These are phyloP conservation scores for Wickerhamomyces bisporus DNA, from an alignment of 805 yeast species.

Conservation along the genomic window DNA sequence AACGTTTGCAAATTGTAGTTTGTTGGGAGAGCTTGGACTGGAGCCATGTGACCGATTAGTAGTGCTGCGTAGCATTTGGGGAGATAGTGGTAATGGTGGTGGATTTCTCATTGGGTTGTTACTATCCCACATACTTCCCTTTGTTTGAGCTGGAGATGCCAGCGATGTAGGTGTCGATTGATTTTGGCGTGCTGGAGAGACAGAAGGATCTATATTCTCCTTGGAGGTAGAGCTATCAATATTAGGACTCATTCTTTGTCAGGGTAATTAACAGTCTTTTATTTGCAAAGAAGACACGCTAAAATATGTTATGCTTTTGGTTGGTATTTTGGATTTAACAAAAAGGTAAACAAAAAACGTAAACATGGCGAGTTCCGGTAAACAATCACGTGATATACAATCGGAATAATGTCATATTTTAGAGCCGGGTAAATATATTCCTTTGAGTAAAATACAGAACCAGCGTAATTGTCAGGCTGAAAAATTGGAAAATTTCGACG, in stretches of 20 bases:
- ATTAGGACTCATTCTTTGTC: too few species aligned
- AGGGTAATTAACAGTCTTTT: too few species aligned
- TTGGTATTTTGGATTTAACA: too few species aligned
- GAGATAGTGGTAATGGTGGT: constrained; percentile 36
- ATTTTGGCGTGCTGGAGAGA: constrained; percentile 11
- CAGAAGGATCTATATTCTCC: constrained; percentile 13
- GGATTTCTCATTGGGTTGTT: constrained; percentile 35
- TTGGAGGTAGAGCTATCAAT: constrained; percentile 3
- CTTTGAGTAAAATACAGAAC: too few species aligned
- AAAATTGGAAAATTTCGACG: constrained; percentile 19
- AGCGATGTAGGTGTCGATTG: background rate
- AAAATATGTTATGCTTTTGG: too few species aligned
- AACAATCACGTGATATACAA: too few species aligned
- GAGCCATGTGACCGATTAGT: constrained; percentile 11
- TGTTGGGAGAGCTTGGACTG: constrained; percentile 18
- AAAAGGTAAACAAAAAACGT: too few species aligned
- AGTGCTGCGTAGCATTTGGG: constrained; percentile 29
- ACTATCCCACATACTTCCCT: constrained; percentile 31
- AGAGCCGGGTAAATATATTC: too few species aligned
- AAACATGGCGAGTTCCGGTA: too few species aligned
- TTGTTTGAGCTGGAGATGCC: constrained; percentile 15
- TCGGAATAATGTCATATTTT: too few species aligned
- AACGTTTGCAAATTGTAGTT: constrained; percentile 15
- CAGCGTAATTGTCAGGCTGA: constrained; percentile 20
- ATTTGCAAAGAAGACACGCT: too few species aligned